phyloP scores from a whole-genome alignment of 768 basidiomycete genomes.

The Kwoniella pini region DNA sequence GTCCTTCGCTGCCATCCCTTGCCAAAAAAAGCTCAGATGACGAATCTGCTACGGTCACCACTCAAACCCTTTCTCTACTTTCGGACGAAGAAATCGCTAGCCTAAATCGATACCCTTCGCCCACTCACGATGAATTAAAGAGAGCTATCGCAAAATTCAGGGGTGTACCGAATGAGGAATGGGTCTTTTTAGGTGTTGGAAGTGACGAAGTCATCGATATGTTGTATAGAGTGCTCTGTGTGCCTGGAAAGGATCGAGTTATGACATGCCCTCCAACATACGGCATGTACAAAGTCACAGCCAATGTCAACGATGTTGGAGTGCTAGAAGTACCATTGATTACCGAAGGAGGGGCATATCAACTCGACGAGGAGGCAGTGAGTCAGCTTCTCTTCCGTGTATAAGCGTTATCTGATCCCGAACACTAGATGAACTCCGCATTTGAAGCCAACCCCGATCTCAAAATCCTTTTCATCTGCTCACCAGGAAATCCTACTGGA shows the following conservation, averaged over 20 bases:
- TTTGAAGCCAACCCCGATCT: constrained; percentile 72
- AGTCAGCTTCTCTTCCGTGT: constrained; percentile 36
- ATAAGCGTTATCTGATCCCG: neutral
- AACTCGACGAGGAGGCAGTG: constrained; percentile 72
- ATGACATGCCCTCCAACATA: constrained; percentile 92
- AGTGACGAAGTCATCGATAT: constrained; percentile 96
- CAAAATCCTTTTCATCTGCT: constrained; percentile 91
- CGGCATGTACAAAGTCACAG: constrained; percentile 95
- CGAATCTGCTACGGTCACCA: constrained; percentile 5
- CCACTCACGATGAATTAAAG: constrained; percentile 79
- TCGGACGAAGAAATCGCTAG: constrained; percentile 28
- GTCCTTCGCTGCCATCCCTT: constrained; percentile 69
- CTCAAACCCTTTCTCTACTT: constrained; percentile 29
- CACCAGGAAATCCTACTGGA: constrained; percentile 95
- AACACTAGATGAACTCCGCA: constrained; percentile 51
- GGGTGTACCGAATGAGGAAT: constrained; percentile 64
- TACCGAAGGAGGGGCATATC: constrained; percentile 82
- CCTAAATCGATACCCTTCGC: constrained; percentile 91
- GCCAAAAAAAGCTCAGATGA: constrained; percentile 16
- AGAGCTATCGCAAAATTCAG: constrained; percentile 71
- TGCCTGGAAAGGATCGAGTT: constrained; percentile 75
- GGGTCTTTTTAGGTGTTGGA: constrained; percentile 93
- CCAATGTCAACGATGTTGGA: constrained; percentile 89
- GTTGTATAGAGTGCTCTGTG: constrained; percentile 83
- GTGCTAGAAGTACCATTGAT: constrained; percentile 74